Conservation (phyloP, 805 yeast genomes). For the Allodekkera sacchari region DNA sequence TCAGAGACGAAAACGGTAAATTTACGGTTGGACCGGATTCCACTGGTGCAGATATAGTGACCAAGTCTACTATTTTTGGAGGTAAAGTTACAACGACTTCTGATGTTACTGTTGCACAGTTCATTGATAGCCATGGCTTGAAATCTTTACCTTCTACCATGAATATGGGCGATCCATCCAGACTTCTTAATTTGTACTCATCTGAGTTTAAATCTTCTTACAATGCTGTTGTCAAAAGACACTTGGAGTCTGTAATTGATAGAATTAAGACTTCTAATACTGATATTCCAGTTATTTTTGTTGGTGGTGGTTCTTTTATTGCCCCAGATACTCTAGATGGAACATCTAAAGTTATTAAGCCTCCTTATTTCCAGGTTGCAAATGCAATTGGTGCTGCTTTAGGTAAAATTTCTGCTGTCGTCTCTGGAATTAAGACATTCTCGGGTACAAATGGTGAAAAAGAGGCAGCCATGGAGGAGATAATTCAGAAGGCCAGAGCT, state of each 20-base stretch:
- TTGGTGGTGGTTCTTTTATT: constrained; percentile 45
- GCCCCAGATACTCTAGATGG: constrained; percentile 30
- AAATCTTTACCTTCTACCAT: constrained; percentile 12
- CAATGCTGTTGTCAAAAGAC: constrained; percentile 11
- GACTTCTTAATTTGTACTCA: constrained; percentile 15
- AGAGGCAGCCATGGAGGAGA: constrained; percentile 6
- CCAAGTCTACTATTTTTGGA: constrained; percentile 31
- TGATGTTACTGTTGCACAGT: constrained; percentile 31
- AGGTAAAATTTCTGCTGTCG: constrained; percentile 33
- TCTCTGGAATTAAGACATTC: constrained; percentile 8
- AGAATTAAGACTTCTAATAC: constrained; percentile 37
- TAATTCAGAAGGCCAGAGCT: constrained; percentile 8
- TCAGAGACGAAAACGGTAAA: constrained; percentile 16
- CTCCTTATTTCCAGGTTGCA: constrained; percentile 34
- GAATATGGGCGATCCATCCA: constrained; percentile 20
- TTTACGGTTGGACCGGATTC: constrained; percentile 40
- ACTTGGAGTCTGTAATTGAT: constrained; percentile 34
- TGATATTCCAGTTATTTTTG: constrained; percentile 31
- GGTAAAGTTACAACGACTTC: constrained; percentile 34
- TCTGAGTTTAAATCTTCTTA: constrained; percentile 3
- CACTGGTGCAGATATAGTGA: constrained; percentile 33
- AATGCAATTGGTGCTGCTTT: constrained; percentile 46
- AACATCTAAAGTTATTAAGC: constrained; percentile 33
- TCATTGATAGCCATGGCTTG: constrained; percentile 23
- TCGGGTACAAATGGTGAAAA: constrained; percentile 5